Base-by-base conservation (phyloP, 208 protist genomes). In the Paratrypanosoma confusum region DNA sequence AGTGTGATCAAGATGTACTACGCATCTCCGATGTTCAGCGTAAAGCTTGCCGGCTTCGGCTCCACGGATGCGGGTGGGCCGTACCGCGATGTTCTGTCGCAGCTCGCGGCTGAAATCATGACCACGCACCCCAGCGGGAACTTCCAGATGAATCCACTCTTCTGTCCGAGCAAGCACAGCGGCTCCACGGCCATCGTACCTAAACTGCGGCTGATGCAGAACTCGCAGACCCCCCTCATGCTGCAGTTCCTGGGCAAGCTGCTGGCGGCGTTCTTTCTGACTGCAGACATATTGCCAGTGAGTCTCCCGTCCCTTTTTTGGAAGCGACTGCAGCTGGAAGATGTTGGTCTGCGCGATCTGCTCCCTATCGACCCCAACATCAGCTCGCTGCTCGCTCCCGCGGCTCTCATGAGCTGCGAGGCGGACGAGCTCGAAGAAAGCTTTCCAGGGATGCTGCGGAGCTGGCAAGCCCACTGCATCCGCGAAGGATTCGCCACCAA, bases 211-310 rank as follows among this genome's bases (percentile, higher is more conserved):
- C 33, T 86, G 24, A 43, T 74, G 7, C 40, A 50, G 10, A 76
- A 57, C 35, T 65, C 54, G 14, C 84, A 93, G 46, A 79, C 62
- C n/a, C 65, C 69, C 5, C 57, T 84, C 34, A 93, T 93, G 85
- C 74, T 95, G 23, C 73, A 91, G 52, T 97, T 97, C 55, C 76
- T 96, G 32, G 90, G 89, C 13, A 87, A 86, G 56, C 61, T 97
- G 28, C 81, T 98, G 45, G 96, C 90, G 5, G 65, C 86, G 7
- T 92, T 86, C 40, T 87, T 98, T 35, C 41, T 94, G 20, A 83
- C 81, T 5, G 69, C 77, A 24, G 76, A 96, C 37, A 27, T 95
- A 11, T 54, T 98, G 7, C 68, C 89, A 0, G 72, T 98, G 4
- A 76, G 96, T 65, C 70, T 97, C 42, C 83, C 95, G 23, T 67